These are phyloP conservation scores for Hyphodiscus sp. DNA, from an alignment of 2,329 filamentous ascomycete genomes.

Conservation along the genomic window DNA sequence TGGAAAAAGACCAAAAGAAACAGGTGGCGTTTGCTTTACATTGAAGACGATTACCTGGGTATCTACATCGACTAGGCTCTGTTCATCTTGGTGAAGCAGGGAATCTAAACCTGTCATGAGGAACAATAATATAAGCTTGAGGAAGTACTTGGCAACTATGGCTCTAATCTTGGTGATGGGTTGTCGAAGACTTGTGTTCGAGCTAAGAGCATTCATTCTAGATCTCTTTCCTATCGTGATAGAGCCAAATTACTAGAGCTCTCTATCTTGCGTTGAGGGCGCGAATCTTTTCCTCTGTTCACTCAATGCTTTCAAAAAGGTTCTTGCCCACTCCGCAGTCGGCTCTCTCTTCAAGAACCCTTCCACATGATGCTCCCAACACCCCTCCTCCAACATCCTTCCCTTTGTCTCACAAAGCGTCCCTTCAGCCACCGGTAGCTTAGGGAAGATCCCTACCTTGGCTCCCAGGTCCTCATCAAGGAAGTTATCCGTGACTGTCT, in stretches of 20 bases:
- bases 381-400: constrained; percentile 40
- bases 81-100: too few species aligned
- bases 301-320: constrained; percentile 21
- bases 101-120: too few species aligned
- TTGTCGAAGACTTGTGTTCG: too few species aligned
- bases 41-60: too few species aligned
- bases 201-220: too few species aligned
- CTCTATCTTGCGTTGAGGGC: background rate
- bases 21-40: too few species aligned
- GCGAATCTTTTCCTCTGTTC: constrained; percentile 9
- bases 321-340: constrained; percentile 19
- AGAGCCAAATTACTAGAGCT: background rate
- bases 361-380: constrained; percentile 50
- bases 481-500: constrained; percentile 58
- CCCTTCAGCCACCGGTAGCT: constrained; percentile 30
- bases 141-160: too few species aligned
- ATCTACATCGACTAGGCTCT: too few species aligned
- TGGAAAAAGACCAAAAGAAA: too few species aligned
- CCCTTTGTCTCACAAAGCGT: constrained; percentile 32
- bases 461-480: constrained; percentile 61
- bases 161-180: too few species aligned
- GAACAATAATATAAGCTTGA: too few species aligned
- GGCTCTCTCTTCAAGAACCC: constrained; percentile 14
- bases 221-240: too few species aligned
- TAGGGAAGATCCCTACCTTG: constrained; percentile 49